Base-by-base conservation (phyloP, 2,329 filamentous ascomycete genomes). In the Fonsecaea pedrosoi region DNA sequence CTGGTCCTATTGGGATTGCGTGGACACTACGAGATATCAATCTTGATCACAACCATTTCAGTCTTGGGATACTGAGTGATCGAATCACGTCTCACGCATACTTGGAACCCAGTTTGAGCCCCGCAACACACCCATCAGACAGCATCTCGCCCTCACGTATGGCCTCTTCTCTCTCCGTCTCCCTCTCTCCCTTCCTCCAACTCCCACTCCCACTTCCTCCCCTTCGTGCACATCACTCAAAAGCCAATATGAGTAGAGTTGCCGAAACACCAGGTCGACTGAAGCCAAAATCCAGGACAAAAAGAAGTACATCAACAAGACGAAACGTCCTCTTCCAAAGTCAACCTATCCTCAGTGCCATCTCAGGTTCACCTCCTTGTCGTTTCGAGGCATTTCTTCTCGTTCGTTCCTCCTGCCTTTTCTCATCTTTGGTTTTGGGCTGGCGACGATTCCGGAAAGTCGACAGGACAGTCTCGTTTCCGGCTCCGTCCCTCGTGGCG, bases 331-430 rank as follows among this genome's bases (percentile, higher is more conserved):
- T 67, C 57, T 56, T 65, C 38, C 54, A 58, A 65, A 67, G 62
- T 38, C 56, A 68, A 62, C 64, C 61, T 70, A 62, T 72, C 69
- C 66, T 72, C 66, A 50, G 68, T 68, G 69, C 69, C 70, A 54
- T 71, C 64, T 69, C 67, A 71, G 66, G 70, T 68, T 50, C 67
- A 71, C 68, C 70, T 72, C 69, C 67, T 69, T 68, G 69, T 71
- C 63, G 53, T 40, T 66, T 63, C 54, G 57, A 70, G 67, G 63
- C 48, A 18, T 67, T 66, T 67, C 62, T 67, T 61, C 59, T 64
- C 58, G 54, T 53, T 56, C 25, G 35, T 40, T 34, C 45, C 37
- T 55, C 60, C 48, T 18, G 48, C 48, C 32, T 15, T 32, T 64
- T 10, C 48, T 45, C 25, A 45, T n/a, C 35, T 35, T 37, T 60